A percentile compares a stretch with the other conserved stretches of the same genome.
Evolutionary conservation across 1,284 basidiomycete species (phyloP).

Genomic region (Schizophyllum amplum): DNA sequence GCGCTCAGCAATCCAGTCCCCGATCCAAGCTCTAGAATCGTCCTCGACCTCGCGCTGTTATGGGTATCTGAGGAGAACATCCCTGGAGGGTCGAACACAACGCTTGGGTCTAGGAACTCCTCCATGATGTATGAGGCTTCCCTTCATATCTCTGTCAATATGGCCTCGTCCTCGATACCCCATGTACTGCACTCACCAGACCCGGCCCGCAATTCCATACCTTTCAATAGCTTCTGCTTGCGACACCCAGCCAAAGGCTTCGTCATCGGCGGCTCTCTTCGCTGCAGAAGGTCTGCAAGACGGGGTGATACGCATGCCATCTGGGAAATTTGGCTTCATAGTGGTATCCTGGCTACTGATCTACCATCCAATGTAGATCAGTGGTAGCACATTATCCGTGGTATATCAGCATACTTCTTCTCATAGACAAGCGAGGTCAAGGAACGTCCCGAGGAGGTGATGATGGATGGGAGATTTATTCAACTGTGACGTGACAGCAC

Average conservation of each 20-base stretch:
- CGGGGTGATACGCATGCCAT: constrained; percentile 31
- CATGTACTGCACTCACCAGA: constrained; percentile 44
- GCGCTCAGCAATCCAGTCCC: constrained; percentile 61
- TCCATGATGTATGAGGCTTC: constrained; percentile 63
- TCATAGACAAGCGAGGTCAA: neutral
- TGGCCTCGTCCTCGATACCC: neutral
- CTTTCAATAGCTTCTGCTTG: constrained; percentile 54
- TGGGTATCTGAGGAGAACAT: neutral
- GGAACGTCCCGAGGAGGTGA: neutral
- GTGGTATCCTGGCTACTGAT: too few relatives aligned
- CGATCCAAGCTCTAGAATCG: constrained; percentile 62
- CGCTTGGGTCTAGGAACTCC: constrained; percentile 38
- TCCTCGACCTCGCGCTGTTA: constrained; percentile 10
- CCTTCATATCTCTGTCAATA: constrained; percentile 32
- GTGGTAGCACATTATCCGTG: too few relatives aligned
- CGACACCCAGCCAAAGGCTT: constrained; percentile 33
- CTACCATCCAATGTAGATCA: too few relatives aligned
- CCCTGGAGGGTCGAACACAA: constrained; percentile 53
- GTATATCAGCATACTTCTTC: neutral
- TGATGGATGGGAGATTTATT: neutral
- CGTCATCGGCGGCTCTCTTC: constrained; percentile 8
- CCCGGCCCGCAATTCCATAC: constrained; percentile 71
- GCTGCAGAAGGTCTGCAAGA: constrained; percentile 12
- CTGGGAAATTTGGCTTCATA: constrained; percentile 31
- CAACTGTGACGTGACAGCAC: neutral